phyloP scores from a whole-genome alignment of 805 yeast genomes.

The Millerozyma acaciae region DNA sequence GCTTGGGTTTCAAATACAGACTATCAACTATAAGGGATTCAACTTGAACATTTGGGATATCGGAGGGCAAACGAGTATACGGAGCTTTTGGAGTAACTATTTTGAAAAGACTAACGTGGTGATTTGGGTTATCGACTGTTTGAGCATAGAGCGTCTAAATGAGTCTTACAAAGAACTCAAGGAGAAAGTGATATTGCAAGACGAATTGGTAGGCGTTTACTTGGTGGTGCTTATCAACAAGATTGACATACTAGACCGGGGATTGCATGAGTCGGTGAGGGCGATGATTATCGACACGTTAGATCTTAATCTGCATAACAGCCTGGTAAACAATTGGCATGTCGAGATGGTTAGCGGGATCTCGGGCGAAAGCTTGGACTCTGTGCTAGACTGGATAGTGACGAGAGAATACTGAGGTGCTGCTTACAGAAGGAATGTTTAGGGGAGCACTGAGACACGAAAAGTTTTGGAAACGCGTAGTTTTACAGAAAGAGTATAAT shows the following conservation, averaged over 20 bases:
- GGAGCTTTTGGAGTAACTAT: conserved; percentile 69
- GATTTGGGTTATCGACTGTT: conserved; percentile 82
- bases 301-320: conserved; percentile 16
- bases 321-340: conserved; percentile 21
- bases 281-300: conserved; percentile 13
- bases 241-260: conserved; percentile 49
- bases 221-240: conserved; percentile 74
- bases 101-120: conserved; percentile 74
- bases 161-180: conserved; percentile 67
- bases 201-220: conserved; percentile 63
- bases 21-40: conserved; percentile 42
- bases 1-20: conserved; percentile 80
- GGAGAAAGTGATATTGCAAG: conserved; percentile 57
- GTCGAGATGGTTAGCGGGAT: conserved; percentile 32
- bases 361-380: conserved; percentile 27
- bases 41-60: conserved; percentile 77
- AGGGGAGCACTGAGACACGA: too few relatives aligned
- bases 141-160: conserved; percentile 53
- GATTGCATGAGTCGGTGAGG: conserved; percentile 14
- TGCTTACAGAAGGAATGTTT: not conserved
- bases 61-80: conserved; percentile 56
- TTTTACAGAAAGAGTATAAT: not conserved
- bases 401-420: conserved; percentile 12
- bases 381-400: conserved; percentile 25
- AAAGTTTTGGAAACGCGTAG: conserved; percentile 1